Conservation (phyloP, 306 rosid genomes). For the Prunus mongolica region DNA sequence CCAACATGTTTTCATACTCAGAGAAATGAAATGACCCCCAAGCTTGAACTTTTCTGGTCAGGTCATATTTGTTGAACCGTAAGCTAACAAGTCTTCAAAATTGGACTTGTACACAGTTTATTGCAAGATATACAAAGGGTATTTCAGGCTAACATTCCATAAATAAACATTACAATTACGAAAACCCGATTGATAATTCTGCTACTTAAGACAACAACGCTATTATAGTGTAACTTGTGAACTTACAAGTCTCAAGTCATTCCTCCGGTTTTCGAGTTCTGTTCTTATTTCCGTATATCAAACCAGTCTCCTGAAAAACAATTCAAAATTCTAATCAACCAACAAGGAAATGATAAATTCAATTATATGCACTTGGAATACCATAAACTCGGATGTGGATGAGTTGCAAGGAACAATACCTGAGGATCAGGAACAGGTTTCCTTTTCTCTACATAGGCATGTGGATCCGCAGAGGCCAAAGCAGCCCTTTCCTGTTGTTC, state of each 20-base stretch:
- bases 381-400: background rate
- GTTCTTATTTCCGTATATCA: slow-evolving; percentile 73
- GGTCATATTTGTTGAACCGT: background rate
- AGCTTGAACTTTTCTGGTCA: background rate
- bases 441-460: slow-evolving; percentile 68
- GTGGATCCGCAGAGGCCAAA: slow-evolving; percentile 58
- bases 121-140: background rate
- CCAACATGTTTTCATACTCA: too few relatives aligned
- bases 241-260: slow-evolving; percentile 10
- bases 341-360: background rate
- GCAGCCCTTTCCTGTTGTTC: slow-evolving; percentile 77
- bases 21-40: too few relatives aligned
- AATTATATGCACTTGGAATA: background rate
- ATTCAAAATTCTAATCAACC: background rate
- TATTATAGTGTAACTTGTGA: background rate
- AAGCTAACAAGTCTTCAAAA: background rate
- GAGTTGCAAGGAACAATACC: slow-evolving; percentile 22
- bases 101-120: background rate
- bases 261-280: slow-evolving; percentile 34
- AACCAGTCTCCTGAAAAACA: slow-evolving; percentile 54
- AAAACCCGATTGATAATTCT: background rate
- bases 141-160: background rate
- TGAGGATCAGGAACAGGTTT: slow-evolving; percentile 92
- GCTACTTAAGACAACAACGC: background rate
- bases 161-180: background rate